Conservation (phyloP, 2,329 filamentous ascomycete species). For the Botryotinia convoluta region DNA sequence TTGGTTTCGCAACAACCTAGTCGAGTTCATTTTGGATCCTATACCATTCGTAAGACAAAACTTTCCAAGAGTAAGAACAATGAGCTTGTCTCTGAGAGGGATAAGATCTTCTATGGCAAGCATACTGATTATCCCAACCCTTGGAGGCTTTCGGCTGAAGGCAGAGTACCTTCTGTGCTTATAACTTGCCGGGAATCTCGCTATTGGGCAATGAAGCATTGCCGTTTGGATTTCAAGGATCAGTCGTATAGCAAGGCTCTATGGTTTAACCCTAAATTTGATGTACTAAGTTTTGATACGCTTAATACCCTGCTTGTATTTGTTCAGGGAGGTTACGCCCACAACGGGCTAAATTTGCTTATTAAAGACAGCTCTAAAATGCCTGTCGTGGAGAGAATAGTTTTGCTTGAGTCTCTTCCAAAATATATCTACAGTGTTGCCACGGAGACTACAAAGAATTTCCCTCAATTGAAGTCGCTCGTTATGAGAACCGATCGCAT, state of each 20-base stretch:
- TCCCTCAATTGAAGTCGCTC: background rate
- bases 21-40: background rate
- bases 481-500: background rate
- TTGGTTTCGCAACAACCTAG: background rate
- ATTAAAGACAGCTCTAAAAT: background rate
- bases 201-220: conserved; percentile 5
- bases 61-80: rapidly evolving
- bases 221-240: background rate
- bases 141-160: background rate
- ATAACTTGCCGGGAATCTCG: conserved; percentile 2
- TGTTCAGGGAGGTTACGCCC: background rate
- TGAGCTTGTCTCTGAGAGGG: background rate
- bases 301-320: rapidly evolving
- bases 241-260: background rate
- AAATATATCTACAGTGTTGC: rapidly evolving
- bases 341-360: rapidly evolving
- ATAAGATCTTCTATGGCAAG: background rate
- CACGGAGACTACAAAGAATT: no score
- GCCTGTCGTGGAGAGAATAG: background rate
- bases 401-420: rapidly evolving
- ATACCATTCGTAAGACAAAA: rapidly evolving
- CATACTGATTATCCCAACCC: no score
- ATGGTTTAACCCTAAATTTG: background rate
- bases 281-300: background rate
- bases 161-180: background rate